Percentiles rank a stretch among this genome's conserved stretches.
Conservation (phyloP, 1,139 yeast species). For the Candida buenavistaensis region DNA sequence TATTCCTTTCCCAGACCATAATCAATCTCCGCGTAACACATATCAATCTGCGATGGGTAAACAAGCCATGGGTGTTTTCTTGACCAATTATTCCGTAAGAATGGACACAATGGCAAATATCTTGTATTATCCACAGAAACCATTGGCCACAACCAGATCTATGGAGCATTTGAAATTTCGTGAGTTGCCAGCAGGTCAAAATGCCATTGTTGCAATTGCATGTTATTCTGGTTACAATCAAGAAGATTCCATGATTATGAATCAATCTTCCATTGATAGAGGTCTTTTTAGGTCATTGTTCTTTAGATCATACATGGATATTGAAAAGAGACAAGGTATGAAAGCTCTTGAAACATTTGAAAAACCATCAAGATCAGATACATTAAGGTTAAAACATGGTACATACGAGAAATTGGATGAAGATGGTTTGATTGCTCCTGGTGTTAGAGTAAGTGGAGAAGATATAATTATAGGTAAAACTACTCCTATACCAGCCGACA, state of each 20-base stretch:
- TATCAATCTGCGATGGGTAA: constrained; percentile 99
- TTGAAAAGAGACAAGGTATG: constrained; percentile 98
- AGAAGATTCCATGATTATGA: constrained; percentile 99
- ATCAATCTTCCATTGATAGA: constrained; percentile 94
- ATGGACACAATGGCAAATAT: constrained; percentile 99
- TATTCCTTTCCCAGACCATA: constrained; percentile 99
- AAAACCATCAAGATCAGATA: constrained; percentile 91
- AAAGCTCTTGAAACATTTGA: constrained; percentile 95
- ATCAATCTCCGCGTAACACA: constrained; percentile 98
- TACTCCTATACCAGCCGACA: constrained; percentile 97
- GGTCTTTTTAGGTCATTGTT: constrained; percentile 94
- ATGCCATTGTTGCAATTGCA: constrained; percentile 96
- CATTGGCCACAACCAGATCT: constrained; percentile 98
- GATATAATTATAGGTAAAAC: constrained; percentile 98
- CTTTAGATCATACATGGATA: constrained; percentile 97
- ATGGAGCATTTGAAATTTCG: constrained; percentile 97
- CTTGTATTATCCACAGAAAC: constrained; percentile 96
- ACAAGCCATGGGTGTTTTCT: constrained; percentile 99
- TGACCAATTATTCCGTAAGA: constrained; percentile 92
- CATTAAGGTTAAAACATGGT: constrained; percentile 93
- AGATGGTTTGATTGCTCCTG: constrained; percentile 97
- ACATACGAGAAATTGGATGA: constrained; percentile 97
- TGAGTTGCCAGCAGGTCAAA: constrained; percentile 98
- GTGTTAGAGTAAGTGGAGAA: constrained; percentile 97
- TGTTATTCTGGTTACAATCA: constrained; percentile 99